Evolutionary conservation across 2,329 filamentous ascomycete species (phyloP), one percentile per base, ranked within the genome.

Genomic region (Cercospora sp.): DNA sequence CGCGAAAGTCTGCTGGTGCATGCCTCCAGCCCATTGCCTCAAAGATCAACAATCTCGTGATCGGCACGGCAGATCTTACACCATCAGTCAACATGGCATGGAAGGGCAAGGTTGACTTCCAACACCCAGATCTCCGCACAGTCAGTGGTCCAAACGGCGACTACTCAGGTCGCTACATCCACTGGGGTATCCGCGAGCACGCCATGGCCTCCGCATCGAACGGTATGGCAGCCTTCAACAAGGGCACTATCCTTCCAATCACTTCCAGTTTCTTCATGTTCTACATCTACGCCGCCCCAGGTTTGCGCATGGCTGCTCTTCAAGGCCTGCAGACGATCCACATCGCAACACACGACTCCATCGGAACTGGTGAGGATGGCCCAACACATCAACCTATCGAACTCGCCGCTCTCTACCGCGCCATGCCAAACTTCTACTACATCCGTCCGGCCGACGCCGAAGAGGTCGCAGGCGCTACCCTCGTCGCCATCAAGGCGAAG

Each of bases 181-280:
- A 87, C 75, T 89, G 83, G 75, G 87, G 87, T 45, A 84, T 89
- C 64, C 84, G 87, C 5, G 87, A 89, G 71, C 87, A 89, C 73
- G 87, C 86, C 64, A 89, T 90, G 88, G 82, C 82, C 2, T 78
- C 83, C 31, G 84, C 87, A 26, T 82, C 78, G 16, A 80, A 80
- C 67, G 79, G 79, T 18, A 74, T 80, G 33, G 77, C 79, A 2
- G 79, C 79, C 3, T 80, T 75, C 73, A 73, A 75, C 57, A 75
- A 75, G n/a, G 76, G 78, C 30, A 76, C 75, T 5, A 76, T 80
- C 71, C 67, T 80, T 13, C 79, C 79, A 3, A 73, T 80, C 31
- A 80, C 79, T 5, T 77, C 77, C 48, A 73, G 71, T 62, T 78
- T 79, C 75, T 79, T 80, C 75, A 80, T 80, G 78, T 80, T 80